Conservation (phyloP, 2,329 filamentous ascomycete genomes). For the Xylaria sp. region DNA sequence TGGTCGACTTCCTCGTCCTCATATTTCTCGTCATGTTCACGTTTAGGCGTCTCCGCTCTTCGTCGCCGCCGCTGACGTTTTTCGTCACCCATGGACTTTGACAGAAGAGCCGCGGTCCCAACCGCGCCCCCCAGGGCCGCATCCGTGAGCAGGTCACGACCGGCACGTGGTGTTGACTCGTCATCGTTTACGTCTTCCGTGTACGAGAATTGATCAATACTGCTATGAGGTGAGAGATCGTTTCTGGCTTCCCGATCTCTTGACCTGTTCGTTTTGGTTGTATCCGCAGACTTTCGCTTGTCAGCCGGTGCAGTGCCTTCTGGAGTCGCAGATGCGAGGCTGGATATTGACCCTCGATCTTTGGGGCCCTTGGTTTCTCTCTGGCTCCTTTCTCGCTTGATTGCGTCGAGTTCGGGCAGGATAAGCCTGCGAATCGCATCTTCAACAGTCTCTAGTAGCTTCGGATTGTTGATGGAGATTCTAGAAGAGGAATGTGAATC, state of each 20-base stretch:
- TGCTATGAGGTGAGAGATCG: constrained; percentile 61
- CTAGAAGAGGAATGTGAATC: constrained; percentile 66
- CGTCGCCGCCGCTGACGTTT: constrained; percentile 63
- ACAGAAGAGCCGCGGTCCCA: constrained; percentile 49
- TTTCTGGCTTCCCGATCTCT: constrained; percentile 66
- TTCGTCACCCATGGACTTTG: constrained; percentile 57
- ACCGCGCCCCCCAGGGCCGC: constrained; percentile 59
- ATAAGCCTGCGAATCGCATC: constrained; percentile 91
- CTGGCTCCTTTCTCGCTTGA: constrained; percentile 90
- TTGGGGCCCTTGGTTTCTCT: constrained; percentile 65
- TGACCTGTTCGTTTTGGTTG: constrained; percentile 62
- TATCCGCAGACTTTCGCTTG: constrained; percentile 62
- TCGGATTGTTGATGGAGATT: constrained; percentile 91
- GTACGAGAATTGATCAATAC: constrained; percentile 61
- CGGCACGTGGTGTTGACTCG: constrained; percentile 57
- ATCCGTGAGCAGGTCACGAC: constrained; percentile 50
- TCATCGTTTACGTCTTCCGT: constrained; percentile 55
- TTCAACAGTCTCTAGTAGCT: constrained; percentile 88
- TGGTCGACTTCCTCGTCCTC: constrained; percentile 64
- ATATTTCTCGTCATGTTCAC: constrained; percentile 57
- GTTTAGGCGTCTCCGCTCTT: constrained; percentile 62
- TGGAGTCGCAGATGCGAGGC: constrained; percentile 63
- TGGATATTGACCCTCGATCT: constrained; percentile 70
- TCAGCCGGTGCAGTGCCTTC: constrained; percentile 64
- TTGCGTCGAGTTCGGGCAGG: constrained; percentile 86